Evolutionary conservation across 1,139 yeast genomes (phyloP).

Genomic region (Scheffersomyces lignicola): DNA sequence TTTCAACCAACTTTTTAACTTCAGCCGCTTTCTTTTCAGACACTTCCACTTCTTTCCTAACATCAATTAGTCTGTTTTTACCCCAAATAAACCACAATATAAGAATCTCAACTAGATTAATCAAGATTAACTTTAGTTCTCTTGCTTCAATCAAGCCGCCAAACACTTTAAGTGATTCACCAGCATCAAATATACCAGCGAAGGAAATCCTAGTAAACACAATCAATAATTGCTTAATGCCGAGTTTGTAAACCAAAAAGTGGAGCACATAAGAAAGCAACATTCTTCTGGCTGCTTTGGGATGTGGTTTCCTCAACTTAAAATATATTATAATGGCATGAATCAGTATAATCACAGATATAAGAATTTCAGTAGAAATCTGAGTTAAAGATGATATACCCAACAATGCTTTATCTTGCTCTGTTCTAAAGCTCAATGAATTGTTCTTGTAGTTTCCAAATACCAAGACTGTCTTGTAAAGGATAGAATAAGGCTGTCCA

Average conservation of each 20-base stretch:
- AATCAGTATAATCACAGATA: background rate
- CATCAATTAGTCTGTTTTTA: constrained; percentile 6
- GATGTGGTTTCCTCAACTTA: background rate
- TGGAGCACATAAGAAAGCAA: constrained; percentile 10
- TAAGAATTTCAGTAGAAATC: background rate
- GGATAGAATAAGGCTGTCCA: constrained; percentile 8
- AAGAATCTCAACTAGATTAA: constrained; percentile 11
- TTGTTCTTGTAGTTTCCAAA: constrained; percentile 7
- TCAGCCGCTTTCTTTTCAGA: constrained; percentile 4
- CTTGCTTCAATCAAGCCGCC: constrained; percentile 11
- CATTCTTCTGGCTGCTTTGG: constrained; percentile 6
- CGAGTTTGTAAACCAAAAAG: constrained; percentile 9
- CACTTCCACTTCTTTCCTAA: background rate
- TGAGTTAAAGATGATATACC: background rate
- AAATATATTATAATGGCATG: background rate
- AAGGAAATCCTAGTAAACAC: constrained; percentile 6
- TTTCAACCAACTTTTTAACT: constrained; percentile 1
- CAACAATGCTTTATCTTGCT: background rate
- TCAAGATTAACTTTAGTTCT: constrained; percentile 7
- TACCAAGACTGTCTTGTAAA: constrained; percentile 13
- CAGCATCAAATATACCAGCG: constrained; percentile 13
- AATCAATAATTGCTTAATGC: background rate
- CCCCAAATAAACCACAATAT: constrained; percentile 13
- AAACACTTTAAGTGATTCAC: constrained; percentile 11
- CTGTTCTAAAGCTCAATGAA: background rate